Evolutionary conservation across 129 eudicot genomes (phyloP), one percentile per base, ranked within the genome.

Genomic region (Flaveria trinervia): DNA sequence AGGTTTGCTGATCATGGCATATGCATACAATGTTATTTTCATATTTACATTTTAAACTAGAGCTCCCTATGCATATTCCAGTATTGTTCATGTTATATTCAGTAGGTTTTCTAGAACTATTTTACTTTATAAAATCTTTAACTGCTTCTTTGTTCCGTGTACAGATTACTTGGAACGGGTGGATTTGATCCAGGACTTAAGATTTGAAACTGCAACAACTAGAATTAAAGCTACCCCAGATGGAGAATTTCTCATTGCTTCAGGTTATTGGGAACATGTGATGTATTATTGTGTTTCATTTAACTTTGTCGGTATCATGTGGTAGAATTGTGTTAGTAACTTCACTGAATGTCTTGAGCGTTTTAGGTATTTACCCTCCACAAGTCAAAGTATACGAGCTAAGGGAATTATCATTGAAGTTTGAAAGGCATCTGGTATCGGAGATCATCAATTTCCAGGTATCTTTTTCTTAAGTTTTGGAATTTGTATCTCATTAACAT

Each of bases 121-220:
- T 49, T 36, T 77, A 5, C 44, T 46, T 1, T 10, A 18, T 64
- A 9, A 18, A 28, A 26, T 23, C 13, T 2, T 45, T 12, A 71
- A 41, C 17, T 45, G 46, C 0, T 69, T 28, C 30, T 3, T 43
- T 70, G 51, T 12, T 10, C 12, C 77, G 81, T 51, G 70, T 81
- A 68, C 76, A 93, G 98, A 82, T 68, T 91, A 91, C 79, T 36
- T 81, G 96, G 86, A 83, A 77, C 84, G 96, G 78, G 90, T 94
- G 77, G 97, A 94, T 59, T 79, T 94, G 74, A 68, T 94, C 62
- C 97, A 94, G 86, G 98, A 94, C 74, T 89, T 94, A 84, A 88
- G 90, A 78, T 94, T 94, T 78, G 98, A 94, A 73, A 91, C 98
- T 7, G 91, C 98, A n/a, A 91, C 97, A 64, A 82, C 93, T 45